These are phyloP conservation scores for Gymnopilus junonius DNA, from an alignment of 768 basidiomycete genomes.

Conservation along the genomic window DNA sequence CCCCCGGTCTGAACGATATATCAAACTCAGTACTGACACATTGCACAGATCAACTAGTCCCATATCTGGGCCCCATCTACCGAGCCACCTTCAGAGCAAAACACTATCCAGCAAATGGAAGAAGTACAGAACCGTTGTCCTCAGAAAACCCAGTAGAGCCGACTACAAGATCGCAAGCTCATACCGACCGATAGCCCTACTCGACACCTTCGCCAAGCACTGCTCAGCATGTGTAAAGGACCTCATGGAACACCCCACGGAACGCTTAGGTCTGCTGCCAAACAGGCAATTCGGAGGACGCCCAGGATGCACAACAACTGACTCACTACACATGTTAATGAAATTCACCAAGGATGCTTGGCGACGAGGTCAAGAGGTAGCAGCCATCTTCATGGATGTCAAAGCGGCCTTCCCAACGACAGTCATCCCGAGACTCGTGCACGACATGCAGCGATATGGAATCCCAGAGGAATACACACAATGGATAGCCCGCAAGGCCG, in stretches of 20 bases:
- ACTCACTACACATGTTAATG: constrained; percentile 37
- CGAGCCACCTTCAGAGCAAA: background rate
- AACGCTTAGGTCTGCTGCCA: constrained; percentile 36
- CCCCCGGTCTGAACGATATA: background rate
- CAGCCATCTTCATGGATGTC: constrained; percentile 44
- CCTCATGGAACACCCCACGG: constrained; percentile 25
- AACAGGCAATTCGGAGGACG: constrained; percentile 41
- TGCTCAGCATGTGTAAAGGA: constrained; percentile 18
- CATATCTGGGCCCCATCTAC: background rate
- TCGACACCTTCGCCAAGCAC: constrained; percentile 33
- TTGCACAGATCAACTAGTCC: background rate
- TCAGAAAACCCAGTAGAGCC: constrained; percentile 39
- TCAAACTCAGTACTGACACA: background rate
- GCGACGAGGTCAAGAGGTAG: constrained; percentile 34
- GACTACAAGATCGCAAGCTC: constrained; percentile 37
- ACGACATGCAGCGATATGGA: constrained; percentile 32
- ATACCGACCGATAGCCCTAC: constrained; percentile 40
- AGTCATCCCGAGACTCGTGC: constrained; percentile 30
- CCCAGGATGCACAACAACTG: constrained; percentile 40
- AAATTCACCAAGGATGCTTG: constrained; percentile 42
- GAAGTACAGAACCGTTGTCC: constrained; percentile 28
- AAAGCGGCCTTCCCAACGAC: constrained; percentile 48
- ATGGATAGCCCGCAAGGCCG: constrained; percentile 21
- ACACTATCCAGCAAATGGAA: constrained; percentile 16
- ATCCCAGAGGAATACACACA: constrained; percentile 28